Base-by-base conservation (phyloP, 78 protist species). In the slime mould (Dictyostelium discoideum) region DNA sequence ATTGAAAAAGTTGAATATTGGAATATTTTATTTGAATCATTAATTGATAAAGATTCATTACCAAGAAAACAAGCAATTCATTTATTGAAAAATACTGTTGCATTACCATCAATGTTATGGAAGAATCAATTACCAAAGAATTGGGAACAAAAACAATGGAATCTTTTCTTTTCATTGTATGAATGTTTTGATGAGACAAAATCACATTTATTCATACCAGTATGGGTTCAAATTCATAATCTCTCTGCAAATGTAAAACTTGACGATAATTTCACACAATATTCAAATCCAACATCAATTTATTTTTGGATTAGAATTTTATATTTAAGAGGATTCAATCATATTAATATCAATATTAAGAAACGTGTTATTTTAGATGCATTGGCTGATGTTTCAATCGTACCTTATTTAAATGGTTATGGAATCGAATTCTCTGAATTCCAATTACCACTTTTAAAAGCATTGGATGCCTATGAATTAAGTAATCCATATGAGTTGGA, bases 151-250 rank as follows among this genome's bases (percentile, higher is more conserved):
- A 90, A 80, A 26, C 87, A 90, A 90, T 90, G 95, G 95, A 54
- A 37, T 39, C 72, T 90, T 7, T 90, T 78, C 50, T 73, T 82
- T 44, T 90, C 95, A 13, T 46, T 90, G 16, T 90, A 57, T 37
- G 95, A 90, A 72, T 24, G 67, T 6, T 90, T 90, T 60, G 86
- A 90, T 39, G 95, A 90, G 54, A 90, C 95, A 11, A 90, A 90
- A 13, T 90, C 95, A 72, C 95, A 90, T 82, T 86, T 90, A 14
- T 90, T 90, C 54, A 39, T 40, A 14, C 95, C 95, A 46, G 95
- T 90, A 9, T 90, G 95, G 95, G 44, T 85, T 0, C 87, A 90
- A 82, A 46, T 90, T 9, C 26, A 72, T 78, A 39, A 57, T 82
- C 46, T 90, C 2, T 44, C 37, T 0, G 14, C 4, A 5, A 29